Conservation (phyloP, 805 yeast genomes). For the Candida dendrica region DNA sequence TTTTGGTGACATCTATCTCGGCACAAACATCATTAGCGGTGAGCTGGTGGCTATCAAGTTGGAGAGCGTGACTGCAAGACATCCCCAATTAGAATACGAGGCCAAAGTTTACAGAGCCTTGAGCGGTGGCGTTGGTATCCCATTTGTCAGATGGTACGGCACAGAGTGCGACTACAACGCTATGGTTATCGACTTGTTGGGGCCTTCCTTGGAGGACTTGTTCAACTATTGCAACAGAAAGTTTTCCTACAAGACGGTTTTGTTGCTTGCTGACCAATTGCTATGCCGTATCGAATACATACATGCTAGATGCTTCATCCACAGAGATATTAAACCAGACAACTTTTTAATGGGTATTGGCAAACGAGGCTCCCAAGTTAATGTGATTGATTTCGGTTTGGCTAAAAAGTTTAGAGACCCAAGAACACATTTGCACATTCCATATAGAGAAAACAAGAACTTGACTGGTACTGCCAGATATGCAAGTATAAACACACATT, state of each 20-base stretch:
- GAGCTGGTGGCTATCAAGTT: conserved; percentile 97
- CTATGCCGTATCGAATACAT: conserved; percentile 91
- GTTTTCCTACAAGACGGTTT: conserved; percentile 88
- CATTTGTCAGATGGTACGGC: conserved; percentile 95
- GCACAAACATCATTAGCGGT: conserved; percentile 90
- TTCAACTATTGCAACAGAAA: conserved; percentile 94
- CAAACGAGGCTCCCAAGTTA: conserved; percentile 91
- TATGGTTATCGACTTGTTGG: conserved; percentile 91
- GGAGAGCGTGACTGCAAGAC: conserved; percentile 84
- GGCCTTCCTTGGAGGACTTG: conserved; percentile 91
- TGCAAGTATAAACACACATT: conserved; percentile 90
- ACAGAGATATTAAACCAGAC: conserved; percentile 94
- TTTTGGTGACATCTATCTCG: conserved; percentile 92
- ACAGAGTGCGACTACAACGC: conserved; percentile 95
- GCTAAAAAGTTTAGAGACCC: conserved; percentile 95
- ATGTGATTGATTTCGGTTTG: conserved; percentile 92
- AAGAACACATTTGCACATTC: conserved; percentile 88
- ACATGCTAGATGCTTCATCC: conserved; percentile 93
- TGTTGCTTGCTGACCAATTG: conserved; percentile 89
- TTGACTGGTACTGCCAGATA: conserved; percentile 97
- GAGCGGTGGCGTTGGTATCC: conserved; percentile 96
- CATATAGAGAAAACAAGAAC: conserved; percentile 93
- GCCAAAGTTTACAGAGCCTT: conserved; percentile 91
- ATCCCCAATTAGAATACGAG: conserved; percentile 95
- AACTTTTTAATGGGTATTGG: conserved; percentile 85